These are phyloP conservation scores for Phylloboletellus chloephorus DNA, from an alignment of 1,284 basidiomycete species.

Conservation along the genomic window DNA sequence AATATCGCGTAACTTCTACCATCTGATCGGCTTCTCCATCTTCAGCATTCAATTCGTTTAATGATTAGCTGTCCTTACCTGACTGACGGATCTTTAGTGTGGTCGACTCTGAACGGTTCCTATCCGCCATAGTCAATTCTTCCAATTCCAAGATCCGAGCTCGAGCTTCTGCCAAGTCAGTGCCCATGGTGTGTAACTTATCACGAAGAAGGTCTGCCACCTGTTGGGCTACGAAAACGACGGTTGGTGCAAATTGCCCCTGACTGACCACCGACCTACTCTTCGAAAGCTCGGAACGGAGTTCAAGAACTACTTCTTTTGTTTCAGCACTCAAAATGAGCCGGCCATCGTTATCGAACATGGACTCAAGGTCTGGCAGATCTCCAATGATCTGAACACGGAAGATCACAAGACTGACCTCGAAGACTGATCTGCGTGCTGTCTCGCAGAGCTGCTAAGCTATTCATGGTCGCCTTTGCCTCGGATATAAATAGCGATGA, in stretches of 20 bases:
- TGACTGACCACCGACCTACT: slow-evolving; percentile 29
- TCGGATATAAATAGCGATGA: slow-evolving; percentile 17
- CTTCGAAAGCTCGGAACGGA: slow-evolving; percentile 34
- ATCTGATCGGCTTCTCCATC: slow-evolving; percentile 23
- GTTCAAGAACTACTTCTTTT: slow-evolving; percentile 34
- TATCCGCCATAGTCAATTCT: slow-evolving; percentile 28
- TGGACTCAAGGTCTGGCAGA: slow-evolving; percentile 30
- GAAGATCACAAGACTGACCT: slow-evolving; percentile 18
- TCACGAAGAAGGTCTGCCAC: slow-evolving; percentile 50
- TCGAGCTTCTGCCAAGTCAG: slow-evolving; percentile 41
- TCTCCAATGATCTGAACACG: neutral
- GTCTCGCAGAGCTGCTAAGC: slow-evolving; percentile 20
- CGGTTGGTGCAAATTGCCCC: slow-evolving; percentile 23
- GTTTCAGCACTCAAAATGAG: slow-evolving; percentile 29
- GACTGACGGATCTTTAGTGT: slow-evolving; percentile 23
- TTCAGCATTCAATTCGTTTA: slow-evolving; percentile 14
- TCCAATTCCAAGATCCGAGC: slow-evolving; percentile 39
- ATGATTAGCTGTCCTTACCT: slow-evolving; percentile 22
- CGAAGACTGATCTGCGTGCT: slow-evolving; percentile 15
- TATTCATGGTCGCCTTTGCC: slow-evolving; percentile 20
- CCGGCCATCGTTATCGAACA: slow-evolving; percentile 28
- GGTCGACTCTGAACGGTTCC: slow-evolving; percentile 25
- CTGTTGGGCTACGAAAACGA: slow-evolving; percentile 39
- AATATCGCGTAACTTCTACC: slow-evolving; percentile 18
- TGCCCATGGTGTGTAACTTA: slow-evolving; percentile 41